These are phyloP conservation scores for Gossypium rotundifolium DNA, from an alignment of 345 rosid species.

Conservation along the genomic window DNA sequence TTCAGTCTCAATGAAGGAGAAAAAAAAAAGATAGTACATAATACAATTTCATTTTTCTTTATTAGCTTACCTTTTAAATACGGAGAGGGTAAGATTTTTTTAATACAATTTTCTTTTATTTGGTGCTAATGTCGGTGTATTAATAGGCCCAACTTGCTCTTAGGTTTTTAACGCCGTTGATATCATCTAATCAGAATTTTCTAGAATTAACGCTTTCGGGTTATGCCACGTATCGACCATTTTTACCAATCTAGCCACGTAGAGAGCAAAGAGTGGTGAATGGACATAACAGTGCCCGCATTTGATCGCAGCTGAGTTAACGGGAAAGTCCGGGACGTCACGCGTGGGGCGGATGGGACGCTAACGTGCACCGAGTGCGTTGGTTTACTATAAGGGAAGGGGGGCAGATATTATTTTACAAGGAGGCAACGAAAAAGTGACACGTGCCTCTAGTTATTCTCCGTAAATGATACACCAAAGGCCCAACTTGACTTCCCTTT, in stretches of 20 bases:
- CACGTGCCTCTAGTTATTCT: conserved; percentile 9
- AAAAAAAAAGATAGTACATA: neutral
- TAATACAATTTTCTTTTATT: neutral
- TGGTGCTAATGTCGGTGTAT: neutral
- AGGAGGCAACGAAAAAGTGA: neutral
- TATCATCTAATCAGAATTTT: neutral
- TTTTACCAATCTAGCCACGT: neutral
- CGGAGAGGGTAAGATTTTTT: neutral
- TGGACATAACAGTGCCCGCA: neutral
- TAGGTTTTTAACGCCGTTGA: neutral
- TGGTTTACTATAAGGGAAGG: neutral
- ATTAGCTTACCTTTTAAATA: neutral
- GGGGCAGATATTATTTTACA: neutral
- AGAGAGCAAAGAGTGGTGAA: neutral
- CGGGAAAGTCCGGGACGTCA: conserved; percentile 16
- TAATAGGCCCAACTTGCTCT: neutral
- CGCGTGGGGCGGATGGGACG: conserved; percentile 9
- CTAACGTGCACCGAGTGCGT: conserved; percentile 10
- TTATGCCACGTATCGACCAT: neutral
- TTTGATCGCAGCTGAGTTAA: neutral
- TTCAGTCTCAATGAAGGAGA: neutral
- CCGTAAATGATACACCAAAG: neutral
- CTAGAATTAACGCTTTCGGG: neutral
- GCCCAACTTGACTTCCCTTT: neutral
- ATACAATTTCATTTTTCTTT: neutral